phyloP scores from a whole-genome alignment of 208 protist genomes.

The Wallacemonas sp. region DNA sequence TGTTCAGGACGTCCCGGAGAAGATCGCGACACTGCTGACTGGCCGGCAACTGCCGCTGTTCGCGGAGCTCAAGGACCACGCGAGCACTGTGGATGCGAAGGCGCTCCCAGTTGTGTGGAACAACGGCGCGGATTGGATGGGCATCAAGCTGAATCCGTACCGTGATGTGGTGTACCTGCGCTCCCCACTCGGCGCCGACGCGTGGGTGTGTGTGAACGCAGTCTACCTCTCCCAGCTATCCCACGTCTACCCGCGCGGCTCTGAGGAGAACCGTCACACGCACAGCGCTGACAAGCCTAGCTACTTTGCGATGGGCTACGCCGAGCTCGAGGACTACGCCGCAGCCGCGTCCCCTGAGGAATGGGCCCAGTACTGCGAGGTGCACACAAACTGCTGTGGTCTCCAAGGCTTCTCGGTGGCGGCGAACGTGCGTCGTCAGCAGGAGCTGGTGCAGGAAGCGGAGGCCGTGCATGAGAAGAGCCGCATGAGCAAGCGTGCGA shows the following conservation, averaged over 20 bases:
- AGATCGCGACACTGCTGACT: conserved; percentile 2
- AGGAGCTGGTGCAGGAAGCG: not conserved
- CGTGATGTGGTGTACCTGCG: not conserved
- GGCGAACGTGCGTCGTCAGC: not conserved
- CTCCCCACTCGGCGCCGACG: not conserved
- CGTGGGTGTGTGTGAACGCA: not conserved
- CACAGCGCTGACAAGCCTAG: conserved; percentile 1
- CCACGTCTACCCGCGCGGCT: not conserved
- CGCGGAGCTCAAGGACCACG: not conserved
- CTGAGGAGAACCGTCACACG: not conserved
- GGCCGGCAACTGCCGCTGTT: not conserved
- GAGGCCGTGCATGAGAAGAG: not conserved
- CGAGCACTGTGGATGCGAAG: not conserved
- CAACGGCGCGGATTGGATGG: conserved; percentile 1
- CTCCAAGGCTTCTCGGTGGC: not conserved
- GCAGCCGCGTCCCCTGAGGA: not conserved
- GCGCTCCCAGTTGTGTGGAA: conserved; percentile 3
- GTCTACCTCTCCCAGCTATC: not conserved
- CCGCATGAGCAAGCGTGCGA: conserved; percentile 3
- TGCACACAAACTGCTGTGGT: not conserved
- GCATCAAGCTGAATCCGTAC: not conserved
- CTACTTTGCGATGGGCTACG: conserved; percentile 11
- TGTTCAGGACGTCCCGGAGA: not conserved
- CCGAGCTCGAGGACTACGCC: not conserved
- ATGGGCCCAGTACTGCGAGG: not conserved